Percentiles rank a stretch among this genome's conserved stretches.
These are phyloP conservation scores for Huntiella bhutanensis DNA, from an alignment of 2,329 filamentous ascomycete genomes.

Conservation along the genomic window DNA sequence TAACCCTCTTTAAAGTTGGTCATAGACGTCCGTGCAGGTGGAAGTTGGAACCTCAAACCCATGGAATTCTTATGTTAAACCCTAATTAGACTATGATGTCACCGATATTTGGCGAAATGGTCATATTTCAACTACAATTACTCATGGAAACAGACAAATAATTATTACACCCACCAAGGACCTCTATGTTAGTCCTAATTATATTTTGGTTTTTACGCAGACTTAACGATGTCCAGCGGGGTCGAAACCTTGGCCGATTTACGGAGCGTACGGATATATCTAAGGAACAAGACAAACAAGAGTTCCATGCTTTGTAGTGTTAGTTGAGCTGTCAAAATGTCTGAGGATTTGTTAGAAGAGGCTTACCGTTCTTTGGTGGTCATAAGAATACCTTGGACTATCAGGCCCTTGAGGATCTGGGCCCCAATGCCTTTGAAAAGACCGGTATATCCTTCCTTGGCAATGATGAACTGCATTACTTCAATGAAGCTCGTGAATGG, in stretches of 20 bases:
- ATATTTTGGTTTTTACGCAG: background rate
- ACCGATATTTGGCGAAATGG: too few species aligned
- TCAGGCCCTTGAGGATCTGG: conserved; percentile 76
- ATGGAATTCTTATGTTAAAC: too few species aligned
- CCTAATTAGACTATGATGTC: too few species aligned
- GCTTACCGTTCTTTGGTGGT: conserved; percentile 91
- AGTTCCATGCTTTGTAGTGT: conserved; percentile 52
- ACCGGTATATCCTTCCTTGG: conserved; percentile 66
- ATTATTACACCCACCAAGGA: too few species aligned
- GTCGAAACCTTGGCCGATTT: conserved; percentile 17
- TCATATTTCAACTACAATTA: too few species aligned
- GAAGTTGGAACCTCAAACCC: too few species aligned
- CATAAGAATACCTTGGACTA: conserved; percentile 94
- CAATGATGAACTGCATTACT: conserved; percentile 83
- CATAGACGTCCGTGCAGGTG: too few species aligned
- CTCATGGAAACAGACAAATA: too few species aligned
- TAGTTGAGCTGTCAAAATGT: background rate
- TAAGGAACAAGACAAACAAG: conserved; percentile 67
- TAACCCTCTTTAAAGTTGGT: too few species aligned
- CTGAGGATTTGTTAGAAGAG: too few species aligned
- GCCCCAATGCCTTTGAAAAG: conserved; percentile 95
- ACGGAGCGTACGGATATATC: conserved; percentile 56
- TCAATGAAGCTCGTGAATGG: conserved; percentile 86
- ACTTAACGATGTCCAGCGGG: background rate
- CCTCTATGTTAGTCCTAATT: background rate